Evolutionary conservation across 2,329 filamentous ascomycete genomes (phyloP), one percentile per base, ranked within the genome.

Genomic region (Claviceps paspali): DNA sequence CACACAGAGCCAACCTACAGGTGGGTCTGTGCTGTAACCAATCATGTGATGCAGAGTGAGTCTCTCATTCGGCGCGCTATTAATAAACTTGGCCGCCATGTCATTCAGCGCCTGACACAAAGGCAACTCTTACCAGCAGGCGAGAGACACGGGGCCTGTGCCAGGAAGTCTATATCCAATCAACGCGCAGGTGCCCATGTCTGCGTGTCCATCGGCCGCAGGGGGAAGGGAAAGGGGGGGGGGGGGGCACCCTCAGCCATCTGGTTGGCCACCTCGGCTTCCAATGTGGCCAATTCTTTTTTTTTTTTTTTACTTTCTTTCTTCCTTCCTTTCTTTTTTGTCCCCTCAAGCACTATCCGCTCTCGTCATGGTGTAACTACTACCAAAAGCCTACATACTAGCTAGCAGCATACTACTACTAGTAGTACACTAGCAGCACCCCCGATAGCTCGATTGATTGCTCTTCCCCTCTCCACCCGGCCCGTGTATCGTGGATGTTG

Each of bases 191-290:
- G 5, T 5, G n/a, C 27, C 17, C 27, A 2, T 11, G 12, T 10
- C n/a, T 19, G 9, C 11, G 17, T 47, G 45, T 40, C 38, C 46
- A 45, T 49, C 49, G 50, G 50, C 43, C 43, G 47, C 41, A 45
- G 43, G 47, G 46, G 29, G 48, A 50, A 42, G n/a, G n/a, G n/a
- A n/a, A n/a, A n/a, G n/a, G n/a, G n/a, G n/a, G n/a, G n/a, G n/a
- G n/a, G n/a, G n/a, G n/a, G n/a, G n/a, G n/a, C n/a, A n/a, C 49
- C 48, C 14, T 50, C 49, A 47, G 38, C 43, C 35, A n/a, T 33
- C 23, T 57, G 49, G 59, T 60, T 61, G 56, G 58, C 24, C 38
- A 33, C n/a, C n/a, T n/a, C n/a, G n/a, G n/a, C n/a, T n/a, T n/a
- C n/a, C n/a, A n/a, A n/a, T n/a, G n/a, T n/a, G n/a, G n/a, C n/a